These are phyloP conservation scores for Alternaria brassicae DNA, from an alignment of 2,329 filamentous ascomycete species.

Conservation along the genomic window DNA sequence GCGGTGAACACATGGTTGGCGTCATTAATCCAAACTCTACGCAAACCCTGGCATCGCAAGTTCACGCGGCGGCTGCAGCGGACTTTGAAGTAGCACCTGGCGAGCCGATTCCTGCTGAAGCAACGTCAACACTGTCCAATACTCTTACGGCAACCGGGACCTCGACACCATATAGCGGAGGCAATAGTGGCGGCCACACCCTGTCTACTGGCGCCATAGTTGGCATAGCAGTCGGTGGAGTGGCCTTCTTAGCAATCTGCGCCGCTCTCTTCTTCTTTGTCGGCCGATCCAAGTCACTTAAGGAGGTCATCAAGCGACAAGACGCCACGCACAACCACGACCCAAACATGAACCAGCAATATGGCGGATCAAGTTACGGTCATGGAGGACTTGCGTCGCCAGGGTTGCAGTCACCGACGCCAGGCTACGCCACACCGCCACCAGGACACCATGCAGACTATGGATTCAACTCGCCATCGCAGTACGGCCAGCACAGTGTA, in stretches of 20 bases:
- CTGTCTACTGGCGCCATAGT: slow-evolving; percentile 53
- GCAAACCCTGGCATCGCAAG: slow-evolving; percentile 40
- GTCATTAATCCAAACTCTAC: slow-evolving; percentile 69
- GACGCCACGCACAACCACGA: slow-evolving; percentile 2
- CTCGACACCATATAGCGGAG: slow-evolving; percentile 2
- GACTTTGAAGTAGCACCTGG: slow-evolving; percentile 49
- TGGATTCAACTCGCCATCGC: slow-evolving; percentile 21
- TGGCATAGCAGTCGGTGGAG: slow-evolving; percentile 68
- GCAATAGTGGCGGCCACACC: slow-evolving; percentile 7
- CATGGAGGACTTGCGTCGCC: slow-evolving; percentile 15
- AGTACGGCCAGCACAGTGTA: slow-evolving; percentile 36
- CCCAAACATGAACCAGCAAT: slow-evolving; percentile 9
- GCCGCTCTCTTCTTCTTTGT: slow-evolving; percentile 71
- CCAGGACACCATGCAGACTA: slow-evolving; percentile 23
- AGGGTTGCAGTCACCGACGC: not conserved
- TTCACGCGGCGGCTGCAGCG: slow-evolving; percentile 30
- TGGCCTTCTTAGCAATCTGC: slow-evolving; percentile 66
- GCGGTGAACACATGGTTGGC: slow-evolving; percentile 73
- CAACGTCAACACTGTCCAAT: slow-evolving; percentile 19
- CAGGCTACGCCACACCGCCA: slow-evolving; percentile 13
- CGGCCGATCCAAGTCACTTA: slow-evolving; percentile 53
- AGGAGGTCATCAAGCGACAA: slow-evolving; percentile 28
- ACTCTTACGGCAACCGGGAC: slow-evolving; percentile 15
- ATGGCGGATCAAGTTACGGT: slow-evolving; percentile 7
- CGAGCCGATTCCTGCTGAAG: slow-evolving; percentile 51